phyloP scores from a whole-genome alignment of 163 green algal species.

The Chloromonas sp. region DNA sequence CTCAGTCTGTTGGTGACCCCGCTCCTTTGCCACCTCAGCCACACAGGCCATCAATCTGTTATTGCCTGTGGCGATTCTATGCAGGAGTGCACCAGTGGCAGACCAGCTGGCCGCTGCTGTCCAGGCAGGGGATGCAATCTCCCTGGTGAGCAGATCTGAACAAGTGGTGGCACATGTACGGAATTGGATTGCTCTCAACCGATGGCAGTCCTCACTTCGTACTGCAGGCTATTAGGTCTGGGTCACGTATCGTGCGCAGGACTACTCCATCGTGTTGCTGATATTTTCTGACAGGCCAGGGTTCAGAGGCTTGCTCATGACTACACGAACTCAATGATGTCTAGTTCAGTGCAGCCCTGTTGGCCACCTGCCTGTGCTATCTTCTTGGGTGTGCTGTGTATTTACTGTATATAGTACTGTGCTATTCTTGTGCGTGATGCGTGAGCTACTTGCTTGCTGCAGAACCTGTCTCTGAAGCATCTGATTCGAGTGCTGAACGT shows the following conservation, averaged over 20 bases:
- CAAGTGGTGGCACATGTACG: background rate
- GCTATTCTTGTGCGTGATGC: background rate
- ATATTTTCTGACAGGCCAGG: too few species aligned
- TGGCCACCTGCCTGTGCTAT: too few species aligned
- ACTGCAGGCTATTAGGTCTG: background rate
- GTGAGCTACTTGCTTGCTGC: background rate
- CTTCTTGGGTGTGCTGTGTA: too few species aligned
- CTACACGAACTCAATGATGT: too few species aligned
- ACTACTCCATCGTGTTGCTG: background rate
- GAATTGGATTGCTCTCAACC: background rate
- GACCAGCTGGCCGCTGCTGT: constrained; percentile 45
- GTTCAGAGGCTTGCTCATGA: too few species aligned
- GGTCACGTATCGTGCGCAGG: background rate
- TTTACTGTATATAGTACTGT: background rate
- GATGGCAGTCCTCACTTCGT: background rate
- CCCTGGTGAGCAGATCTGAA: constrained; percentile 27
- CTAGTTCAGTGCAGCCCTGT: too few species aligned
- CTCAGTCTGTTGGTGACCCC: background rate
- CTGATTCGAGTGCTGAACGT: constrained; percentile 43
- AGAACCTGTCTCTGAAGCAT: constrained; percentile 56
- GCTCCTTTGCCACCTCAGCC: background rate
- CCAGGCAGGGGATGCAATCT: constrained; percentile 25
- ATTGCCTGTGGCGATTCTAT: background rate
- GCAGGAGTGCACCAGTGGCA: constrained; percentile 28
- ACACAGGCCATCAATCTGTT: background rate